phyloP scores from a whole-genome alignment of 1,284 basidiomycete species.

The Austroboletus olivaceoglutinosus region DNA sequence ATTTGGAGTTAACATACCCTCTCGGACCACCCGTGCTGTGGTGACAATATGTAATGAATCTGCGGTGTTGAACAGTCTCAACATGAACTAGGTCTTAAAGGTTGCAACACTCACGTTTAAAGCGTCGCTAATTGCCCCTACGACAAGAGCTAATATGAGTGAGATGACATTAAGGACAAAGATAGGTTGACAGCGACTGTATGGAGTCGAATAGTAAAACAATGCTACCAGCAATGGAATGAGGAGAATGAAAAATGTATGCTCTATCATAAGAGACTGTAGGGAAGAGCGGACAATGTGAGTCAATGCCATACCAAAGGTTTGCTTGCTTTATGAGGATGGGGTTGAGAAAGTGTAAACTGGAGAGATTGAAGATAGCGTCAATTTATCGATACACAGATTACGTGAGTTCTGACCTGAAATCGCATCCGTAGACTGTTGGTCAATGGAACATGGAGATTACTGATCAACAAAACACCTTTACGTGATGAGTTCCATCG shows the following conservation, averaged over 20 bases:
- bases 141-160: constrained; percentile 8
- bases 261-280: constrained; percentile 13
- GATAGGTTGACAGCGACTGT: constrained; percentile 20
- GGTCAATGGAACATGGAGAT: neutral
- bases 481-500: neutral
- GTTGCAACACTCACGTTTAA: constrained; percentile 3
- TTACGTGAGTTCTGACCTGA: too few species aligned
- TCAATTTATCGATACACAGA: too few species aligned
- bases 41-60: constrained; percentile 17
- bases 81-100: neutral
- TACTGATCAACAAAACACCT: neutral
- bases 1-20: constrained; percentile 3
- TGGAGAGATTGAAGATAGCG: too few species aligned
- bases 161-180: constrained; percentile 23
- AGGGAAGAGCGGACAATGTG: neutral
- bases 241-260: constrained; percentile 19
- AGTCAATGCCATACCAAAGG: neutral
- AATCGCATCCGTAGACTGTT: neutral
- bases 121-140: constrained; percentile 6
- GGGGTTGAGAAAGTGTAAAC: too few species aligned
- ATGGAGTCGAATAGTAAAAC: constrained; percentile 27
- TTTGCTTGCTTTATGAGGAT: neutral
- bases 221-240: constrained; percentile 21
- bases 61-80: neutral
- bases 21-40: constrained; percentile 1